Conservation (phyloP, 1,139 yeast genomes). For the Yamadazyma songkhlaensis region DNA sequence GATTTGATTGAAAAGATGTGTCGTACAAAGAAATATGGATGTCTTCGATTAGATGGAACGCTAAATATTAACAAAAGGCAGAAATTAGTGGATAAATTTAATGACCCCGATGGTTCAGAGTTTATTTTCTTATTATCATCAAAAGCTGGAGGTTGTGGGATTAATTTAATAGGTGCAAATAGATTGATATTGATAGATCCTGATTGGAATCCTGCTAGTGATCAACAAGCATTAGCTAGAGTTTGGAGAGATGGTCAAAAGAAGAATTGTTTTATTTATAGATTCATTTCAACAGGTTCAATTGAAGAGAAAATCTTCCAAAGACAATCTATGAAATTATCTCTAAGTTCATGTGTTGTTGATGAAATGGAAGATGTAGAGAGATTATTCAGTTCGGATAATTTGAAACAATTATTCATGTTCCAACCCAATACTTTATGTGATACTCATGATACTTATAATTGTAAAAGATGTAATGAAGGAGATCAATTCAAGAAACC, state of each 20-base stretch:
- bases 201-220: constrained; percentile 99
- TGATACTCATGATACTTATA: constrained; percentile 91
- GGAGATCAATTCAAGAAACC: constrained; percentile 61
- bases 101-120: constrained; percentile 85
- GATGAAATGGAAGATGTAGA: constrained; percentile 97
- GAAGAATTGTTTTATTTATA: constrained; percentile 91
- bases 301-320: constrained; percentile 96
- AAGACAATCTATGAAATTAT: constrained; percentile 93
- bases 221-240: constrained; percentile 96
- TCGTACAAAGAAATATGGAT: constrained; percentile 68
- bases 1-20: constrained; percentile 90
- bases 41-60: constrained; percentile 87
- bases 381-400: constrained; percentile 81
- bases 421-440: constrained; percentile 68
- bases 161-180: constrained; percentile 94
- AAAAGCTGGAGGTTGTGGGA: constrained; percentile 99
- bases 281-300: constrained; percentile 92
- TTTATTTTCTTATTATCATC: constrained; percentile 87
- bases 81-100: constrained; percentile 85
- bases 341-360: constrained; percentile 91
- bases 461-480: constrained; percentile 73
- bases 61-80: constrained; percentile 91
- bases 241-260: constrained; percentile 99
- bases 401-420: constrained; percentile 70
- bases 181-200: constrained; percentile 88